A percentile compares a stretch with the other conserved stretches of the same genome.
phyloP scores from a whole-genome alignment of 495 filamentous ascomycete genomes.

The Daldinia vernicosa region DNA sequence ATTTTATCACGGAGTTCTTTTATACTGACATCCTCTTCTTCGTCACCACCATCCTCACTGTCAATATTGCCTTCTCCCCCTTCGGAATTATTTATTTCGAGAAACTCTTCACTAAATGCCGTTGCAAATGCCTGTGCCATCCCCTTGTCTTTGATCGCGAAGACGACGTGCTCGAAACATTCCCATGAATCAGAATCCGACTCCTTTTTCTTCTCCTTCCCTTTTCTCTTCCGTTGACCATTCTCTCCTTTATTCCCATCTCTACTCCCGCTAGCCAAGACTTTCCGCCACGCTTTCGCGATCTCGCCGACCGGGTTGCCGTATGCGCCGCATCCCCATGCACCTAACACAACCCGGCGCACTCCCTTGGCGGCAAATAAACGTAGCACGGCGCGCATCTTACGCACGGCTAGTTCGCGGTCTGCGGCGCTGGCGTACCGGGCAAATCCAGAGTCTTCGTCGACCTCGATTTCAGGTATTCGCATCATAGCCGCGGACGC shows the following conservation, averaged over 20 bases:
- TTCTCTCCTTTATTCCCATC: conserved; percentile 23
- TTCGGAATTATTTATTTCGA: conserved; percentile 32
- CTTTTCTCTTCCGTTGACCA: not conserved
- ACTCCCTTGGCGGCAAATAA: conserved; percentile 62
- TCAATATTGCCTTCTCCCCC: conserved; percentile 1
- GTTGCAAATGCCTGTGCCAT: conserved; percentile 54
- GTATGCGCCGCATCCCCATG: conserved; percentile 75
- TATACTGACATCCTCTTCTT: conserved; percentile 37
- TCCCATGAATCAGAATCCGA: conserved; percentile 46
- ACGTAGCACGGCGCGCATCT: conserved; percentile 69
- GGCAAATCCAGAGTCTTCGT: conserved; percentile 27
- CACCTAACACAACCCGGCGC: conserved; percentile 67
- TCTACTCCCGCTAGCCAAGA: conserved; percentile 54
- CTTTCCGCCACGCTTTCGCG: conserved; percentile 67
- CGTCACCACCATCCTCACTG: conserved; percentile 13
- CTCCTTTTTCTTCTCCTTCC: conserved; percentile 10
- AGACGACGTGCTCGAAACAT: conserved; percentile 56
- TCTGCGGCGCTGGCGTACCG: conserved; percentile 52
- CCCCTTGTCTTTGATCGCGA: conserved; percentile 53
- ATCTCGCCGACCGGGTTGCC: conserved; percentile 69
- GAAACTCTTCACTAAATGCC: conserved; percentile 54
- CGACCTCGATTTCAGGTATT: conserved; percentile 53
- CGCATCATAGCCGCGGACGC: conserved; percentile 66
- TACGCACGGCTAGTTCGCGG: conserved; percentile 61
- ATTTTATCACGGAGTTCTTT: conserved; percentile 48